phyloP scores from a whole-genome alignment of 352 stramenopile genomes.

The Phytophthora crassamura region DNA sequence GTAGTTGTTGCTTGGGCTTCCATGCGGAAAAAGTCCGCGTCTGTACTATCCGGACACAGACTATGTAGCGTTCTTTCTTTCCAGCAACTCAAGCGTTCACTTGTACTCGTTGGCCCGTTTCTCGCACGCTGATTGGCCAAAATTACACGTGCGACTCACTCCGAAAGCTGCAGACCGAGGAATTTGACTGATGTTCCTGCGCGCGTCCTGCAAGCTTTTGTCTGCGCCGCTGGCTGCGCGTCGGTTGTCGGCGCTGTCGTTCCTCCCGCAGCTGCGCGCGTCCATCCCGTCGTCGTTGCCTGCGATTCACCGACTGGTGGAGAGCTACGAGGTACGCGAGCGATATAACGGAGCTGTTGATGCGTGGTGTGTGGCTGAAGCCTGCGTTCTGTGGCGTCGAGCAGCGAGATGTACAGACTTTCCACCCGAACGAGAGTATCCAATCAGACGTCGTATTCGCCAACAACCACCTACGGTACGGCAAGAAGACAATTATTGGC shows the following conservation, averaged over 20 bases:
- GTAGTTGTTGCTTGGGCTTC: no score
- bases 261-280: slow-evolving; percentile 57
- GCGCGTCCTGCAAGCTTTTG: slow-evolving; percentile 7
- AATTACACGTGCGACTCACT: no score
- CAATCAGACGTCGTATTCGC: slow-evolving; percentile 71
- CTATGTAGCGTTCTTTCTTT: no score
- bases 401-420: slow-evolving; percentile 51
- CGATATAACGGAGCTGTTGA: background rate
- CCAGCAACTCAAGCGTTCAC: no score
- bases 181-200: background rate
- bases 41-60: no score
- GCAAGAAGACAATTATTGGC: background rate
- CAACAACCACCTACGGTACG: slow-evolving; percentile 74
- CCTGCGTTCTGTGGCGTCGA: background rate
- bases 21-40: no score
- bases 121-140: background rate
- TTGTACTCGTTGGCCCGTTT: background rate
- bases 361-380: background rate
- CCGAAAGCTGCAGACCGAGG: no score
- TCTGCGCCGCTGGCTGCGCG: slow-evolving; percentile 6
- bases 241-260: slow-evolving; percentile 46
- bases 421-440: slow-evolving; percentile 47
- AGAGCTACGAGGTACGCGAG: slow-evolving; percentile 50
- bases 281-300: slow-evolving; percentile 51
- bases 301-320: slow-evolving; percentile 51